A percentile compares a stretch with the other conserved stretches of the same genome.
Conservation (phyloP, 2,329 filamentous ascomycete species). For the Colletotrichum godetiae region DNA sequence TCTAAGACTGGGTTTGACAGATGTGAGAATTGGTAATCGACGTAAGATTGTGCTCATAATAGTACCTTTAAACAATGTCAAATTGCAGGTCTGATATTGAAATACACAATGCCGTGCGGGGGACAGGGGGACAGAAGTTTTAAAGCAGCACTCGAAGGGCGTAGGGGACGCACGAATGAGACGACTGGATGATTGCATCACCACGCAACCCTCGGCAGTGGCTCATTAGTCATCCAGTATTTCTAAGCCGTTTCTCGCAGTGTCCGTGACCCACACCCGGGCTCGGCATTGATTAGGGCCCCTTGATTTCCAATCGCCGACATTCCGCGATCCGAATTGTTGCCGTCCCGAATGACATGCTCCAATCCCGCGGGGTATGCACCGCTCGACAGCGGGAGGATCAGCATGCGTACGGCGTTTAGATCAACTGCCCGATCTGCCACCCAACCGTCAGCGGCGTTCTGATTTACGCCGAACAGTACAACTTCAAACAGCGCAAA, state of each 20-base stretch:
- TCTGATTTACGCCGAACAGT: background rate
- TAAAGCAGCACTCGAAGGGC: background rate
- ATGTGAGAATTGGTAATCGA: background rate
- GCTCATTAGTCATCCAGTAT: slow-evolving; percentile 25
- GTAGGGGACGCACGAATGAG: background rate
- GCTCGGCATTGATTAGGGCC: background rate
- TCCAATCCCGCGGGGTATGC: background rate
- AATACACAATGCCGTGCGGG: background rate
- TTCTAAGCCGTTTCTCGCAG: slow-evolving; percentile 22
- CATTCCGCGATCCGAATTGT: background rate
- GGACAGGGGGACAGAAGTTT: slow-evolving; percentile 3
- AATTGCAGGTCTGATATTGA: background rate
- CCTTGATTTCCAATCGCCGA: slow-evolving; percentile 22
- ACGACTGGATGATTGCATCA: slow-evolving; percentile 14
- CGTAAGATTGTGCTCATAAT: slow-evolving; percentile 19
- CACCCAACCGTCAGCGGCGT: background rate
- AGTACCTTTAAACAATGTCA: background rate
- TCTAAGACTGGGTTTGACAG: background rate
- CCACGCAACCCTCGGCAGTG: background rate
- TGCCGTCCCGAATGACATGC: background rate
- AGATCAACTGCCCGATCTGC: background rate
- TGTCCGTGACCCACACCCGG: slow-evolving; percentile 10
- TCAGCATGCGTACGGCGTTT: background rate
- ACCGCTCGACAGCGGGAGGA: background rate
- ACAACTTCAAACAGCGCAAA: background rate